Evolutionary conservation across 805 yeast species (phyloP).

Genomic region (Starmerella stellata): DNA sequence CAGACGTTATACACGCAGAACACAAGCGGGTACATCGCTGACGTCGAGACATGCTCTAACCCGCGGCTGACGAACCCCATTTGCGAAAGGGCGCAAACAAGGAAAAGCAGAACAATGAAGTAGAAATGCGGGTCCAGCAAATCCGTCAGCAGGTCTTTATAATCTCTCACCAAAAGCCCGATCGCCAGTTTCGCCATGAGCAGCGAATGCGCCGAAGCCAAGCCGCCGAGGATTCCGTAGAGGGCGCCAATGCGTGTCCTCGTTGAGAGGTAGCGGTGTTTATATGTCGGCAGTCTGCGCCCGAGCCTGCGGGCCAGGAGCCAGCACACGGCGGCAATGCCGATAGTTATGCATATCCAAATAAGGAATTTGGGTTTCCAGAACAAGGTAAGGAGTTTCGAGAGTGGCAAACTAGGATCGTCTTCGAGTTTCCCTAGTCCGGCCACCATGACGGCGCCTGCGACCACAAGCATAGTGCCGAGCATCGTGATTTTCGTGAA

Average conservation of each 20-base stretch:
- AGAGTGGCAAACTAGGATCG: conserved; percentile 35
- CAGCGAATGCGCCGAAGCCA: conserved; percentile 68
- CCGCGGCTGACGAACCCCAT: conserved; percentile 60
- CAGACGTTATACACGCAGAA: conserved; percentile 65
- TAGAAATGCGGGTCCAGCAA: conserved; percentile 30
- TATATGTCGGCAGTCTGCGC: too few relatives aligned
- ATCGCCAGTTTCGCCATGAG: conserved; percentile 71
- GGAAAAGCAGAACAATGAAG: conserved; percentile 32
- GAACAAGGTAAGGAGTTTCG: conserved; percentile 31
- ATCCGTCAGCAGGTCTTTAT: conserved; percentile 21
- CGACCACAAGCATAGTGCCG: conserved; percentile 51
- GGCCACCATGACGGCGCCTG: conserved; percentile 67
- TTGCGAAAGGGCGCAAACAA: conserved; percentile 44
- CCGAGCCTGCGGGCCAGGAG: conserved; percentile 1
- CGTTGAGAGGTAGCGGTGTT: not conserved
- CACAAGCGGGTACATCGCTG: conserved; percentile 66
- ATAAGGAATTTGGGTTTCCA: conserved; percentile 31
- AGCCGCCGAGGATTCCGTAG: conserved; percentile 56
- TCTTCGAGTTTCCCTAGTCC: conserved; percentile 40
- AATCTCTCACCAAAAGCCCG: conserved; percentile 39
- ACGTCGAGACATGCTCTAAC: conserved; percentile 48
- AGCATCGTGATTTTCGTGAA: conserved; percentile 38
- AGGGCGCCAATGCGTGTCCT: conserved; percentile 29
- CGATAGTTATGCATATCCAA: conserved; percentile 34
- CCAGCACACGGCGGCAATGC: conserved; percentile 18